Conservation (phyloP, 768 basidiomycete species). For the Panaeolus cyanescens region DNA sequence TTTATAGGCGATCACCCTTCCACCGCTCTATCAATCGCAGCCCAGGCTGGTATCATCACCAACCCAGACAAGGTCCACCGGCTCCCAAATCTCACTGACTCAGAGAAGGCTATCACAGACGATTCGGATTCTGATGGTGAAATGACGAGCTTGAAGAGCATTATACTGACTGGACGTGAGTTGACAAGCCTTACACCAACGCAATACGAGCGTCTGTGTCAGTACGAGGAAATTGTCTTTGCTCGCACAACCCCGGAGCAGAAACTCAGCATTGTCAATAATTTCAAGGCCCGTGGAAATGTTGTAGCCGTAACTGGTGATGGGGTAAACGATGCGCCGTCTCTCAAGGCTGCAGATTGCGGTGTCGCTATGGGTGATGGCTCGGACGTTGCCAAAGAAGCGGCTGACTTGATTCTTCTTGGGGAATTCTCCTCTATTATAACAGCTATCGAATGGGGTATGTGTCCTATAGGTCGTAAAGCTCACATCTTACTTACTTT, state of each 20-base stretch:
- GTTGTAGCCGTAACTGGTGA: constrained; percentile 70
- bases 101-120: constrained; percentile 13
- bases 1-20: constrained; percentile 51
- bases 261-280: constrained; percentile 64
- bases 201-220: constrained; percentile 33
- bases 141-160: constrained; percentile 27
- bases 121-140: constrained; percentile 33
- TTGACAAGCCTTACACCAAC: constrained; percentile 33
- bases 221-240: constrained; percentile 56
- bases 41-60: constrained; percentile 58
- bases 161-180: constrained; percentile 45
- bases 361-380: constrained; percentile 62
- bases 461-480: not conserved
- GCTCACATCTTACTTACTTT: not conserved
- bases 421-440: constrained; percentile 69
- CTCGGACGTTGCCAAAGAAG: constrained; percentile 57
- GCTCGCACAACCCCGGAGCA: constrained; percentile 66
- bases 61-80: constrained; percentile 36
- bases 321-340: constrained; percentile 63
- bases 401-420: constrained; percentile 63
- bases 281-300: constrained; percentile 50
- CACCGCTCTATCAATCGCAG: constrained; percentile 65
- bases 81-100: constrained; percentile 36
- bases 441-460: constrained; percentile 60
- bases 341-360: constrained; percentile 60